Evolutionary conservation across 2,329 filamentous ascomycete species (phyloP).

Genomic region (Elsinoe australis): DNA sequence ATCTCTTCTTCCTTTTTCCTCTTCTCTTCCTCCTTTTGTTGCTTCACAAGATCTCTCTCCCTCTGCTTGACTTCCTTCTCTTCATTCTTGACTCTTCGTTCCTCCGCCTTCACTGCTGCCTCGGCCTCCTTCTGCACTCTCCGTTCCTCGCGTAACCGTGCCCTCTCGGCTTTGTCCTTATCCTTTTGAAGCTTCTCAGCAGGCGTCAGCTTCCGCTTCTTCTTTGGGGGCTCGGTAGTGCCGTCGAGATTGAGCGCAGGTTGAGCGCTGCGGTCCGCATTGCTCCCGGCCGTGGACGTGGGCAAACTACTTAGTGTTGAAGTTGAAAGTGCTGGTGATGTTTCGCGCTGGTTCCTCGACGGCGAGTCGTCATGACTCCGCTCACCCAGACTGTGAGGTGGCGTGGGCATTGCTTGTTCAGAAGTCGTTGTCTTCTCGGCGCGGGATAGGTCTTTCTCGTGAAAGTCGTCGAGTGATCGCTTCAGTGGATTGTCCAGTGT

Average conservation of each 20-base stretch:
- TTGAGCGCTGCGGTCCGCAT: conserved; percentile 10
- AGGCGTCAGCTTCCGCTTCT: conserved; percentile 37
- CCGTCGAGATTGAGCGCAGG: not conserved
- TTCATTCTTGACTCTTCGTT: conserved; percentile 35
- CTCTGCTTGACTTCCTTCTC: conserved; percentile 36
- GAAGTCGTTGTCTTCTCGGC: not conserved
- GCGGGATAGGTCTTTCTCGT: not conserved
- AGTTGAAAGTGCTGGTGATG: conserved; percentile 29
- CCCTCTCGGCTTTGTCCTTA: conserved; percentile 34
- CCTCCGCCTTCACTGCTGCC: conserved; percentile 29
- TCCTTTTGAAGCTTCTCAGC: conserved; percentile 37
- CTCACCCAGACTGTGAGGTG: conserved; percentile 17
- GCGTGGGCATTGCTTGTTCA: conserved; percentile 17
- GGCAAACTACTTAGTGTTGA: conserved; percentile 29
- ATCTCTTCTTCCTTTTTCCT: conserved; percentile 7
- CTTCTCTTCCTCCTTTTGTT: conserved; percentile 35
- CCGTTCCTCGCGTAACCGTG: conserved; percentile 29
- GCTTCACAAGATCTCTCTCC: conserved; percentile 42
- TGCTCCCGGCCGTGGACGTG: conserved; percentile 14
- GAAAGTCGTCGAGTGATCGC: not conserved
- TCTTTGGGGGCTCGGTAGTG: conserved; percentile 29
- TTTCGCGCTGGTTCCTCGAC: conserved; percentile 19
- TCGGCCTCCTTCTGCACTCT: conserved; percentile 24
- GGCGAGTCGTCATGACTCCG: not conserved
- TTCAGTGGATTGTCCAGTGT: conserved; percentile 3